These are phyloP conservation scores for Scytalidium sp. DNA, from an alignment of 2,329 filamentous ascomycete genomes.

Conservation along the genomic window DNA sequence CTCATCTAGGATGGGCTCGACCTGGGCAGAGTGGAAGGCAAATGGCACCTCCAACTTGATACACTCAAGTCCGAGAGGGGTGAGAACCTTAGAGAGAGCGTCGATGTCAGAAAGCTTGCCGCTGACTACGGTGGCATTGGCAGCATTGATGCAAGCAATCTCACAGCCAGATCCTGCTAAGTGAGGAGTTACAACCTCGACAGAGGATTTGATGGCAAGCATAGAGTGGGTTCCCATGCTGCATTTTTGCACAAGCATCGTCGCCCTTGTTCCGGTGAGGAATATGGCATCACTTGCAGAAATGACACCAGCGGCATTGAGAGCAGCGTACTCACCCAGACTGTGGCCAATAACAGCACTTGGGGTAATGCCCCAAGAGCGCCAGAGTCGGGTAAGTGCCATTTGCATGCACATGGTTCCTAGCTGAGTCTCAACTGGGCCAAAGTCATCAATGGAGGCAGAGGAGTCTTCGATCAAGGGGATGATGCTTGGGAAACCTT, in stretches of 20 bases:
- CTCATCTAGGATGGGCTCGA: conserved; percentile 57
- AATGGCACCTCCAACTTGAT: conserved; percentile 55
- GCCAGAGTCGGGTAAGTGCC: conserved; percentile 52
- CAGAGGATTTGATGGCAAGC: conserved; percentile 52
- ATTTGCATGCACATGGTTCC: conserved; percentile 49
- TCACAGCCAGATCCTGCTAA: no score
- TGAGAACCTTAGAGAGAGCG: conserved; percentile 44
- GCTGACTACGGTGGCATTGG: conserved; percentile 70
- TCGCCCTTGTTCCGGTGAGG: conserved; percentile 64
- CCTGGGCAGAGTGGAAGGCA: conserved; percentile 63
- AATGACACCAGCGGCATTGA: conserved; percentile 66
- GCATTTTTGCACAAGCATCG: conserved; percentile 62
- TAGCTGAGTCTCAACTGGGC: conserved; percentile 48
- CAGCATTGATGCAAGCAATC: conserved; percentile 70
- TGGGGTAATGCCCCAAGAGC: conserved; percentile 50
- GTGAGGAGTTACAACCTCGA: no score
- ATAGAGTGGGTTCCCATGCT: conserved; percentile 63
- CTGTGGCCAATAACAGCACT: conserved; percentile 58
- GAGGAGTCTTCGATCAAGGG: conserved; percentile 35
- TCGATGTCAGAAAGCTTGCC: conserved; percentile 52
- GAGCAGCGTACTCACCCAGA: conserved; percentile 70
- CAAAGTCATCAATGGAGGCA: conserved; percentile 35
- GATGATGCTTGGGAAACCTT: conserved; percentile 2
- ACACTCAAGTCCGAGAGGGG: conserved; percentile 49
- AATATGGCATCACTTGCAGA: conserved; percentile 70